Conservation (phyloP, 2,329 filamentous ascomycete genomes). For the Colletotrichum horii region DNA sequence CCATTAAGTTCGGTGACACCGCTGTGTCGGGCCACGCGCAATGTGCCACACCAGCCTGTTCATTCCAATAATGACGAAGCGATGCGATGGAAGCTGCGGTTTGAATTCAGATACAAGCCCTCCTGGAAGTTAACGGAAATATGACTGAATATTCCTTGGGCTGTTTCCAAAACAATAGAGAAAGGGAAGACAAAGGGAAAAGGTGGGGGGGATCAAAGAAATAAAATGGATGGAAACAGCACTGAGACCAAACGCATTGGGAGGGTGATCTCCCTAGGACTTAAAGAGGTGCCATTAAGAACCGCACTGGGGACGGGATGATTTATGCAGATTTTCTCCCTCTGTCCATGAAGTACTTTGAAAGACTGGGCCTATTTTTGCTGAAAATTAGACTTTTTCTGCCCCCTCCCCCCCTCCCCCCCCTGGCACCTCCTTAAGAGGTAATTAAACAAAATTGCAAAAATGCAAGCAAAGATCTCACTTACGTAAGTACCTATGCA, state of each 20-base stretch:
- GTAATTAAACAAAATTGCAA: neutral
- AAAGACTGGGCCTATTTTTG: neutral
- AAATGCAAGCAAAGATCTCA: neutral
- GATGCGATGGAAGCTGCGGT: neutral
- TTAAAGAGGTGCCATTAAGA: too few species aligned
- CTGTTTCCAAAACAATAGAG: neutral
- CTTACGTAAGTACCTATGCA: too few species aligned
- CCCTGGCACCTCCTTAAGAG: neutral
- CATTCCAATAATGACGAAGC: neutral
- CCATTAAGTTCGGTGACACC: neutral
- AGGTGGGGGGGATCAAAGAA: too few species aligned
- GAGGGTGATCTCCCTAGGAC: too few species aligned
- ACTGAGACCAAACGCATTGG: too few species aligned
- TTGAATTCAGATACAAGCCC: neutral
- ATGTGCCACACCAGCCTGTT: neutral
- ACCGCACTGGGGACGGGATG: too few species aligned
- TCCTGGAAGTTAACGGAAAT: neutral
- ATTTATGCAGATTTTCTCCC: too few species aligned
- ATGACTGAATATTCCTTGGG: neutral
- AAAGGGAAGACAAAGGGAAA: neutral
- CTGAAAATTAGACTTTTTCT: neutral
- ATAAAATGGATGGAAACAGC: too few species aligned
- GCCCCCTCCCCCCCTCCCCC: too few species aligned
- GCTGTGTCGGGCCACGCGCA: neutral
- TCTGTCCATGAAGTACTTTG: neutral